Evolutionary conservation across 331 rosid genomes (phyloP).

Genomic region (Cydonia oblonga): DNA sequence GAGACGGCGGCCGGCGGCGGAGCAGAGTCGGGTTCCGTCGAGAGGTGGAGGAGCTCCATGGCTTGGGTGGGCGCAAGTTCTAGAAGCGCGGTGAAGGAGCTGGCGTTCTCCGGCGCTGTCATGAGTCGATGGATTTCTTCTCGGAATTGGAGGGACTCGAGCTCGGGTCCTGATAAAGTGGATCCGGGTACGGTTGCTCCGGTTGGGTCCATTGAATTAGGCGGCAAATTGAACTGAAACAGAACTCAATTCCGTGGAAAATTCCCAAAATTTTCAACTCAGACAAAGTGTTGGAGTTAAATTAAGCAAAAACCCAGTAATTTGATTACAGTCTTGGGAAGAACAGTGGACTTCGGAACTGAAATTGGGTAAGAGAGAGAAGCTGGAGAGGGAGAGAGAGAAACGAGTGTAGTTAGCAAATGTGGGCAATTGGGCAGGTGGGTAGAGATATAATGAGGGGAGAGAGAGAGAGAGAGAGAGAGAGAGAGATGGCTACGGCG

Average conservation of each 20-base stretch:
- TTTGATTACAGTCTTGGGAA: not conserved
- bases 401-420: not conserved
- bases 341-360: not conserved
- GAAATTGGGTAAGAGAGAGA: not conserved
- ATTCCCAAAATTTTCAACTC: not conserved
- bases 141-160: conserved; percentile 70
- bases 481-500: not conserved
- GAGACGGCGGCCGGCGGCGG: conserved; percentile 3
- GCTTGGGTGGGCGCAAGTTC: conserved; percentile 90
- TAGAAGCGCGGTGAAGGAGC: conserved; percentile 90
- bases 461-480: not conserved
- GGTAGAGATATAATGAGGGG: not conserved
- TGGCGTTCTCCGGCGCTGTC: conserved; percentile 62
- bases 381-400: not conserved
- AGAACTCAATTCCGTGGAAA: conserved; percentile 2
- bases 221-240: conserved; percentile 6
- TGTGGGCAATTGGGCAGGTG: not conserved
- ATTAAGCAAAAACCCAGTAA: not conserved
- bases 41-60: conserved; percentile 50
- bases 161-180: conserved; percentile 23
- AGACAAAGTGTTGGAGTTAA: not conserved
- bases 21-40: conserved; percentile 12
- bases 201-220: conserved; percentile 50
- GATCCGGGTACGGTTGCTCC: conserved; percentile 43
- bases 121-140: conserved; percentile 81